Evolutionary conservation across 176 grass and related monocot species (phyloP), one percentile per base, ranked within the genome.

Genomic region (Oryza rufipogon): DNA sequence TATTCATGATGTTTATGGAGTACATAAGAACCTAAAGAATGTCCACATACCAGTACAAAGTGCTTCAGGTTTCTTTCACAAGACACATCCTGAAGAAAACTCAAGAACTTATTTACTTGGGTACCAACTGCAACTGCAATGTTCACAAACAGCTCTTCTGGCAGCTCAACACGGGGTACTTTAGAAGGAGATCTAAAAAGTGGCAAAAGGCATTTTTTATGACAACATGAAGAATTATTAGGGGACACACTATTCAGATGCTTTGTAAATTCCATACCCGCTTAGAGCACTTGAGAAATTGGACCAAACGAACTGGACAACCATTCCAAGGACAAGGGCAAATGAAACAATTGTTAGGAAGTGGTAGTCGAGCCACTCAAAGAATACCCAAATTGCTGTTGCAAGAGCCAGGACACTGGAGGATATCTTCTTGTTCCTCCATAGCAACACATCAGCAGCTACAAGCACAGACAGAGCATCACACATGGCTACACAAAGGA

Each of bases 371-470:
- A 98, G 87, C 95, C 95, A 98, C 75, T 95, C 95, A 0, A 98
- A 95, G 81, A 98, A 92, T 66, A 91, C 87, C 95, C 95, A 98
- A 4, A 93, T 79, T 63, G 72, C 84, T 77, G 92, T 95, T 28
- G 89, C 87, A 45, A 84, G 71, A 52, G 80, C 93, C 58, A 95
- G 49, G n/a, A 98, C 89, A 13, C 95, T 93, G 0, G 92, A 93
- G 12, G 95, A 98, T 67, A 93, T 95, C 89, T 91, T 93, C 76
- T 95, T 98, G 77, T 98, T 98, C 74, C 95, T 93, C 95, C 95
- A 98, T 52, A 98, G 45, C 25, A 98, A 65, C 30, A 98, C 87
- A 93, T 98, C 95, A 81, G 95, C 95, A 88, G 92, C 95, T 98
- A 79, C 83, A 98, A 56, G 76, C 3, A 79, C 22, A 91, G 76